Conservation (phyloP, 805 yeast genomes). For the Kuraishia floccosa region DNA sequence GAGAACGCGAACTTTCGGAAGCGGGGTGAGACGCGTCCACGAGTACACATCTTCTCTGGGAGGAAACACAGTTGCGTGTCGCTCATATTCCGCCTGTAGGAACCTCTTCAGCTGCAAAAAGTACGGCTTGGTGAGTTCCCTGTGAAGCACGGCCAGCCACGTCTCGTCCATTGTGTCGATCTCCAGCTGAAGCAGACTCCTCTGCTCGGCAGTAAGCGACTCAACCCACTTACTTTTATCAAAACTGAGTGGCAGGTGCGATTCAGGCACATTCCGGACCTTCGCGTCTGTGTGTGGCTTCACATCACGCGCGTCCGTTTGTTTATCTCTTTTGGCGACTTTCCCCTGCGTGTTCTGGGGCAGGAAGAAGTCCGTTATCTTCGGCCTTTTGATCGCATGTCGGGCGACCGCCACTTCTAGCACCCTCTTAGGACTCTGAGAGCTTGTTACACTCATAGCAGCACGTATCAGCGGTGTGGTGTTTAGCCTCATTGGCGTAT, state of each 20-base stretch:
- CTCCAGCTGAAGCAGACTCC: slow-evolving; percentile 49
- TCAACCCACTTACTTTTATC: slow-evolving; percentile 41
- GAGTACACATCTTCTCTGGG: slow-evolving; percentile 71
- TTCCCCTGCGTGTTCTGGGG: no score
- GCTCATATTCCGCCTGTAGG: slow-evolving; percentile 31
- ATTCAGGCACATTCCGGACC: not conserved
- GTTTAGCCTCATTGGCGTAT: no score
- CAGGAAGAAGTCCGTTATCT: no score
- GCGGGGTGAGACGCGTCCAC: slow-evolving; percentile 83
- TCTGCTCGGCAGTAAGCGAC: slow-evolving; percentile 34
- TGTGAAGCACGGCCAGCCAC: slow-evolving; percentile 65
- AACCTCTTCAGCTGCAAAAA: slow-evolving; percentile 65
- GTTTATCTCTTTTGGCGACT: not conserved
- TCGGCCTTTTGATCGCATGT: no score
- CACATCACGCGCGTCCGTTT: not conserved
- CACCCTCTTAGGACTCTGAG: no score
- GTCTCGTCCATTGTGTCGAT: slow-evolving; percentile 57
- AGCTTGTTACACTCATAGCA: no score
- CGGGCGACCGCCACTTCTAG: no score
- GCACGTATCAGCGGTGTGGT: no score
- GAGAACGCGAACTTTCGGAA: slow-evolving; percentile 61
- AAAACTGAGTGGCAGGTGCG: no score
- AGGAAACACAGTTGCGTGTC: slow-evolving; percentile 59
- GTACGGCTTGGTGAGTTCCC: slow-evolving; percentile 76
- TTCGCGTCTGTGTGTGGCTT: not conserved